phyloP scores from a whole-genome alignment of 805 yeast genomes.

The Phaffomyces thermotolerans region DNA sequence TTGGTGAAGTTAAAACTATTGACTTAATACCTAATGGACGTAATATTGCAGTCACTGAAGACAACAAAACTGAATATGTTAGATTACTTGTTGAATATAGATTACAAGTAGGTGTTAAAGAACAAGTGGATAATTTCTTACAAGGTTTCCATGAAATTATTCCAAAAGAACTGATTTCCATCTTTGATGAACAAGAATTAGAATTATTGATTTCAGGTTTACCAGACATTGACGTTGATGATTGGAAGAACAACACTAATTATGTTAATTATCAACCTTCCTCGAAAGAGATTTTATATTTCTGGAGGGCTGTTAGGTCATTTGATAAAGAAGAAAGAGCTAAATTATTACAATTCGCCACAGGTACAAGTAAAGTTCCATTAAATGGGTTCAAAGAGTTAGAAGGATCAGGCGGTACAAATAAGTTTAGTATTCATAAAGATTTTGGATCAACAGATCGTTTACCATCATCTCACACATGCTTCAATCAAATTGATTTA shows the following conservation, averaged over 20 bases:
- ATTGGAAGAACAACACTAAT: slow-evolving; percentile 84
- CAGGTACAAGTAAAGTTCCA: slow-evolving; percentile 97
- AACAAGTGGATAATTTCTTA: slow-evolving; percentile 79
- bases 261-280: slow-evolving; percentile 77
- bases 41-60: slow-evolving; percentile 80
- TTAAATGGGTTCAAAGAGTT: slow-evolving; percentile 86
- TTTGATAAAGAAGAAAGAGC: slow-evolving; percentile 94
- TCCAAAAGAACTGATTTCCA: slow-evolving; percentile 72
- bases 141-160: slow-evolving; percentile 88
- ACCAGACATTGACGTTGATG: slow-evolving; percentile 93
- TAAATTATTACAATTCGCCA: slow-evolving; percentile 86
- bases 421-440: slow-evolving; percentile 82
- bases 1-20: slow-evolving; percentile 78
- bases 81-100: slow-evolving; percentile 79
- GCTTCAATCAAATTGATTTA: slow-evolving; percentile 89
- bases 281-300: slow-evolving; percentile 88
- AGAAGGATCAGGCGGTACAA: slow-evolving; percentile 78
- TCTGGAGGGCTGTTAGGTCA: slow-evolving; percentile 95
- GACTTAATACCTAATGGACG: slow-evolving; percentile 82
- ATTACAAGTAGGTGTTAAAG: slow-evolving; percentile 72
- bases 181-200: slow-evolving; percentile 92
- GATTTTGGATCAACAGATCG: slow-evolving; percentile 83
- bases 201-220: slow-evolving; percentile 89
- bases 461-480: slow-evolving; percentile 92
- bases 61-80: slow-evolving; percentile 86